Conservation (phyloP, 345 rosid species). For the Stellera chamaejasme region DNA sequence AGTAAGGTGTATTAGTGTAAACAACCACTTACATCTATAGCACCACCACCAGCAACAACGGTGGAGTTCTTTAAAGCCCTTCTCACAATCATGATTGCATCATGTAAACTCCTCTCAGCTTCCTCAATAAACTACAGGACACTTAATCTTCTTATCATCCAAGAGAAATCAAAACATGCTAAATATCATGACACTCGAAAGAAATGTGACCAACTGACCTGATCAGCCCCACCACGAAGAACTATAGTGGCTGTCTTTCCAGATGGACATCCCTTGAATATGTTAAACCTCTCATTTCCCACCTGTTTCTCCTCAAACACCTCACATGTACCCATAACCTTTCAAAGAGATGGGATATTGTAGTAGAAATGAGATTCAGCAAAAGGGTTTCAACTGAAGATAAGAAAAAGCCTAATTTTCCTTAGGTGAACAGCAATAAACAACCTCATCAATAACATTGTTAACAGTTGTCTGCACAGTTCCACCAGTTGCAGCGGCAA, state of each 20-base stretch:
- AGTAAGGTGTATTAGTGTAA: too few species aligned
- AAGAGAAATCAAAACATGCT: constrained; percentile 1
- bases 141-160: neutral
- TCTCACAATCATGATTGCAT: constrained; percentile 99
- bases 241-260: constrained; percentile 94
- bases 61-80: constrained; percentile 96
- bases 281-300: constrained; percentile 96
- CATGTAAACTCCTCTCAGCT: constrained; percentile 98
- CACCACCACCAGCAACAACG: constrained; percentile 99
- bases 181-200: neutral
- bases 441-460: constrained; percentile 83
- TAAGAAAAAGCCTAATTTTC: too few species aligned
- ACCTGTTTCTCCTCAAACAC: constrained; percentile 94
- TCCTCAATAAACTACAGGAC: constrained; percentile 87
- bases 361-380: neutral
- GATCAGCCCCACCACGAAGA: constrained; percentile 99
- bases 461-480: constrained; percentile 94
- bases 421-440: neutral
- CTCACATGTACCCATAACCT: constrained; percentile 98
- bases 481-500: constrained; percentile 98
- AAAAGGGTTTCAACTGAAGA: constrained; percentile 1
- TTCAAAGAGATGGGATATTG: constrained; percentile 13
- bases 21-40: constrained; percentile 73
- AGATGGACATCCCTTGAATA: constrained; percentile 97
- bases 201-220: constrained; percentile 36